phyloP scores from a whole-genome alignment of 225 moss, liverwort and hornwort genomes.

The Lunularia cruciata region DNA sequence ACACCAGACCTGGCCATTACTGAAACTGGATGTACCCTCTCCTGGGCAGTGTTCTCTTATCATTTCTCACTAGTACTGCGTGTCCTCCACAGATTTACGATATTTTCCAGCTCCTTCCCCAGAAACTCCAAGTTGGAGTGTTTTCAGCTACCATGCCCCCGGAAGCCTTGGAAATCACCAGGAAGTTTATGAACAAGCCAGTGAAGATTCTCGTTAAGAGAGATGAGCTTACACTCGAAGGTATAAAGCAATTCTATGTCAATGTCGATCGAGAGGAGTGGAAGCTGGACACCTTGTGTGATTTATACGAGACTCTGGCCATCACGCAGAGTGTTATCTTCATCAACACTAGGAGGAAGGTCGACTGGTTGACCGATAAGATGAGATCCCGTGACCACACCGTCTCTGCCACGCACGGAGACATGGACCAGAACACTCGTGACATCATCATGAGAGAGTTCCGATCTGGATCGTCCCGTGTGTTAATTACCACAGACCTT shows the following conservation, averaged over 20 bases:
- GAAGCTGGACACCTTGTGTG: slow-evolving; percentile 66
- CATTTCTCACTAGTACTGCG: too few species aligned
- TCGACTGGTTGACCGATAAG: slow-evolving; percentile 55
- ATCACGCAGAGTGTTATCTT: slow-evolving; percentile 73
- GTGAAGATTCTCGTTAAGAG: slow-evolving; percentile 70
- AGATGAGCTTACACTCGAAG: slow-evolving; percentile 65
- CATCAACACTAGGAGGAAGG: slow-evolving; percentile 66
- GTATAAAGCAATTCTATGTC: slow-evolving; percentile 72
- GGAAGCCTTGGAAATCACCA: slow-evolving; percentile 60
- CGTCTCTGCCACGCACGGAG: slow-evolving; percentile 62
- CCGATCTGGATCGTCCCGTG: slow-evolving; percentile 63
- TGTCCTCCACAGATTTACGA: slow-evolving; percentile 78
- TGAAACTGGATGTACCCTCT: too few species aligned
- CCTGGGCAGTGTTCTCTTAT: too few species aligned
- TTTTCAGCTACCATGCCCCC: slow-evolving; percentile 68
- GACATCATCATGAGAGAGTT: slow-evolving; percentile 75
- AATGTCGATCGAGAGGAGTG: slow-evolving; percentile 68
- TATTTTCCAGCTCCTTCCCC: slow-evolving; percentile 62
- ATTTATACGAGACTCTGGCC: slow-evolving; percentile 61
- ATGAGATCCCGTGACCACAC: slow-evolving; percentile 64
- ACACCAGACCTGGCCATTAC: too few species aligned
- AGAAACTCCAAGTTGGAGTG: slow-evolving; percentile 66
- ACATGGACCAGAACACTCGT: slow-evolving; percentile 71
- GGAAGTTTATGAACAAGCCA: slow-evolving; percentile 74
- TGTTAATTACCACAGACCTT: slow-evolving; percentile 63